phyloP scores from a whole-genome alignment of 768 basidiomycete species.

The Psilocybe tampanensis region DNA sequence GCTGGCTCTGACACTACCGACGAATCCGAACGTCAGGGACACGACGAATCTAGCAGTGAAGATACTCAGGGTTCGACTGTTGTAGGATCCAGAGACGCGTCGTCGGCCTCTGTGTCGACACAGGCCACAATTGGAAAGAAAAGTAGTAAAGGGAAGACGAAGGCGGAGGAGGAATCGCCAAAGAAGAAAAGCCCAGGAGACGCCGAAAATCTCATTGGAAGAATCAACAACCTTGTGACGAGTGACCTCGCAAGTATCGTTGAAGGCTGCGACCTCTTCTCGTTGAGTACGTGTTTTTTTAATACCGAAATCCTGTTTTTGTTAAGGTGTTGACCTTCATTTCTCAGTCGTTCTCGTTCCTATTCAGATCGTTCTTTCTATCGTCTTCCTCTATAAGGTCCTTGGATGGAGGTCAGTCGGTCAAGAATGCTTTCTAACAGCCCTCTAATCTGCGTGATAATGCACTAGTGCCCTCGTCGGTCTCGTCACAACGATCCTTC shows the following conservation, averaged over 20 bases:
- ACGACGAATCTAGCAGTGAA: background rate
- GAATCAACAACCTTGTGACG: conserved; percentile 76
- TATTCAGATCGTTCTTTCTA: conserved; percentile 39
- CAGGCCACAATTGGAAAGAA: background rate
- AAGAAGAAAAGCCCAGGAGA: conserved; percentile 13
- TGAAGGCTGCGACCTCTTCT: conserved; percentile 28
- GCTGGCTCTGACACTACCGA: background rate
- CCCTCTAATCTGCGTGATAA: background rate
- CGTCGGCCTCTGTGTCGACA: background rate
- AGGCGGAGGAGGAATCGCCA: background rate
- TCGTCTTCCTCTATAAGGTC: conserved; percentile 45
- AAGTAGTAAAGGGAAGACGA: conserved; percentile 1
- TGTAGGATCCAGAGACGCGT: background rate
- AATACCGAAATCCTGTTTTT: background rate
- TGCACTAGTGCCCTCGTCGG: conserved; percentile 52
- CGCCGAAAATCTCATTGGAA: conserved; percentile 61
- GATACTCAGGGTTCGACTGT: background rate
- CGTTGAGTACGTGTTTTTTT: background rate
- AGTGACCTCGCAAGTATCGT: conserved; percentile 53
- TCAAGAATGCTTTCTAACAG: background rate
- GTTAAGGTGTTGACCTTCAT: conserved; percentile 2
- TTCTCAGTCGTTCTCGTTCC: conserved; percentile 40
- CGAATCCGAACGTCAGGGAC: background rate
- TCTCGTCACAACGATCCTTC: conserved; percentile 47
- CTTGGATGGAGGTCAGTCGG: conserved; percentile 47